Evolutionary conservation across 208 protist genomes (phyloP).

Genomic region (Wallacemonas collosoma): DNA sequence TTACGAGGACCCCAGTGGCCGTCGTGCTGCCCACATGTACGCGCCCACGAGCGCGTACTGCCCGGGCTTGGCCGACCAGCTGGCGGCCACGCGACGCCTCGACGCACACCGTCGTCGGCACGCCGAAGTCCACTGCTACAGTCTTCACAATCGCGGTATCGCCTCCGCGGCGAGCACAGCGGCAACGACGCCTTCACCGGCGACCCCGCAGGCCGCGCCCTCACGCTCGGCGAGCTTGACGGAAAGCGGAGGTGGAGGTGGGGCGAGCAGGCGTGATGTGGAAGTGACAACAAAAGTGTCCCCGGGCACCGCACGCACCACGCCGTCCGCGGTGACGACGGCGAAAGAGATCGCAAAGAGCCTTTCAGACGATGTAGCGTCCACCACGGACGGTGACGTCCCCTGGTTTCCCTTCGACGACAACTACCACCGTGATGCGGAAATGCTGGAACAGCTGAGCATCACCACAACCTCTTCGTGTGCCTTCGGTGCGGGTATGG

Average conservation of each 20-base stretch:
- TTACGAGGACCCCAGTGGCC: background rate
- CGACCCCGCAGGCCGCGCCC: background rate
- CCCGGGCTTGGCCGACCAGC: constrained; percentile 4
- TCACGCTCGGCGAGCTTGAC: background rate
- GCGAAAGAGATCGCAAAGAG: too few relatives aligned
- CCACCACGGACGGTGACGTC: too few relatives aligned
- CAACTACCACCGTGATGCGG: constrained; percentile 54
- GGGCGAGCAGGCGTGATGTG: too few relatives aligned
- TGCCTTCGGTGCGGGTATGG: constrained; percentile 46
- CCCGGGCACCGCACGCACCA: too few relatives aligned
- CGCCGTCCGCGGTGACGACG: too few relatives aligned
- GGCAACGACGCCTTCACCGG: background rate
- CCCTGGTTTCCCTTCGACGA: constrained; percentile 38
- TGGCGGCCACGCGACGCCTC: background rate
- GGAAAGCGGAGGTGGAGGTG: background rate
- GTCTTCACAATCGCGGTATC: constrained; percentile 8
- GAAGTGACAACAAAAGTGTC: too few relatives aligned
- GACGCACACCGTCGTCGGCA: constrained; percentile 1
- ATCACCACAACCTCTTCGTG: constrained; percentile 58
- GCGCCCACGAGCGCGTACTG: constrained; percentile 10
- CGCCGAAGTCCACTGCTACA: constrained; percentile 12
- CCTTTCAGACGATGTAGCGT: too few relatives aligned
- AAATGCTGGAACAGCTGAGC: constrained; percentile 52
- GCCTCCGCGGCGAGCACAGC: background rate
- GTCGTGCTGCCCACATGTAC: background rate